Base-by-base conservation (phyloP, 1,284 basidiomycete species). In the Stygiomarasmius scandens region DNA sequence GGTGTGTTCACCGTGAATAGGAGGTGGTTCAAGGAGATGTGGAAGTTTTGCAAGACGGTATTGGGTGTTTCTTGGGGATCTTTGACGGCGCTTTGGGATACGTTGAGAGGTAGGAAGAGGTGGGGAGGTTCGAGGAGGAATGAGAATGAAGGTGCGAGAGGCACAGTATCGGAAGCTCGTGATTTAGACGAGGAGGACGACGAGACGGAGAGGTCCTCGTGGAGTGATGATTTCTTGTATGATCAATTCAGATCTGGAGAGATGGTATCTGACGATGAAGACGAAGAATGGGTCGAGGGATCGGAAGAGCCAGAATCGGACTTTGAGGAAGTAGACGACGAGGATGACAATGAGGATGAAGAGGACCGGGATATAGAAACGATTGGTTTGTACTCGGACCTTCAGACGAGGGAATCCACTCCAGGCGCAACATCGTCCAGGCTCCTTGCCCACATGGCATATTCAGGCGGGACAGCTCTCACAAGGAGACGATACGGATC, bases 191-290 rank as follows among this genome's bases (percentile, higher is more conserved):
- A 71, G 46, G 19, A 25, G 10, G 59, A 62, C 22, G 54, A 68
- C 57, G 64, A 65, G 52, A 58, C 19, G 68, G 61, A n/a, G 67
- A 67, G 29, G 29, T 12, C 12, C 12, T 32, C 29, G 29, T 32
- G 6, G 29, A 32, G 29, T 32, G 29, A 32, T 2, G 68, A 67
- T 20, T 73, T 76, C 19, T 60, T 76, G 2, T 90, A 90, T 66
- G 68, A 71, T 47, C 76, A 80, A 41, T 90, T 90, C 65, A 70
- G 89, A 62, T 74, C 80, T 16, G 88, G 86, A 14, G 87, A 89
- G 59, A 72, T 76, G 27, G 75, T 90, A 49, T 84, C 80, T 58
- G 89, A 89, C 57, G 87, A 88, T 49, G 85, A 85, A 16, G 80
- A 77, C n/a, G 80, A 82, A 20, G 62, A 58, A 23, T 59, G 55